Evolutionary conservation across 139 green algal genomes (phyloP).

Genomic region (Tetraselmis striata): DNA sequence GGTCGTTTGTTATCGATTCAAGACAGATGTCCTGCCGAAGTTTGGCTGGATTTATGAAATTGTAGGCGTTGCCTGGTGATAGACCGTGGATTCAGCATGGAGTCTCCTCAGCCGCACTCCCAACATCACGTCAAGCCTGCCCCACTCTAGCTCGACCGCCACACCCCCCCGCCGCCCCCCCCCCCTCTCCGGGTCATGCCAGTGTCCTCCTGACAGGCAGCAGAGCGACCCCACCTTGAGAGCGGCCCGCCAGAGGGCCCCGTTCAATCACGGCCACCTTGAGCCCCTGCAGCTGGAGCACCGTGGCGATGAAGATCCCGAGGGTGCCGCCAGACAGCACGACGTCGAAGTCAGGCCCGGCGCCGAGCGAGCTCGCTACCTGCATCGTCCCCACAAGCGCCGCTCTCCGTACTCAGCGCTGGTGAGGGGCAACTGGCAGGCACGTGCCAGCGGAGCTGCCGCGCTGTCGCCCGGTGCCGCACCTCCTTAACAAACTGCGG

Average conservation of each 20-base stretch:
- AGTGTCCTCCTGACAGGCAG: background rate
- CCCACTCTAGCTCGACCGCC: too few species aligned
- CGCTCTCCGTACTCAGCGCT: too few species aligned
- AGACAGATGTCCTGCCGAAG: too few species aligned
- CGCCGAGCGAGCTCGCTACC: background rate
- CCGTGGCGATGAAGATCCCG: conserved; percentile 74
- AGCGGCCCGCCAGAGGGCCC: conserved; percentile 59
- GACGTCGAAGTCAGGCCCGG: conserved; percentile 54
- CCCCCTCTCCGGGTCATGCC: too few species aligned
- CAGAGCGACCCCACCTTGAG: conserved; percentile 56
- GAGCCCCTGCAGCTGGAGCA: conserved; percentile 60
- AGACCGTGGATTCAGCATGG: too few species aligned
- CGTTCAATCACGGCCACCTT: conserved; percentile 86
- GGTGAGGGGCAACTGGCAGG: conserved; percentile 1
- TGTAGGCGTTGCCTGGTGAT: too few species aligned
- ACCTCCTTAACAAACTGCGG: conserved; percentile 49
- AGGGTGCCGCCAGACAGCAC: conserved; percentile 87
- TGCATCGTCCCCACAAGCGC: background rate
- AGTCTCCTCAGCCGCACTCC: too few species aligned
- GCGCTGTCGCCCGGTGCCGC: too few species aligned
- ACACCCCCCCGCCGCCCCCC: too few species aligned
- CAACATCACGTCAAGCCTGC: too few species aligned
- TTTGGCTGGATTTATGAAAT: too few species aligned
- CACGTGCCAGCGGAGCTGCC: conserved; percentile 2
- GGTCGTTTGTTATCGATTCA: too few species aligned